Percentiles rank a stretch among this genome's conserved stretches.
phyloP scores from a whole-genome alignment of 257 asterid genomes.

The Buddleja alternifolia region DNA sequence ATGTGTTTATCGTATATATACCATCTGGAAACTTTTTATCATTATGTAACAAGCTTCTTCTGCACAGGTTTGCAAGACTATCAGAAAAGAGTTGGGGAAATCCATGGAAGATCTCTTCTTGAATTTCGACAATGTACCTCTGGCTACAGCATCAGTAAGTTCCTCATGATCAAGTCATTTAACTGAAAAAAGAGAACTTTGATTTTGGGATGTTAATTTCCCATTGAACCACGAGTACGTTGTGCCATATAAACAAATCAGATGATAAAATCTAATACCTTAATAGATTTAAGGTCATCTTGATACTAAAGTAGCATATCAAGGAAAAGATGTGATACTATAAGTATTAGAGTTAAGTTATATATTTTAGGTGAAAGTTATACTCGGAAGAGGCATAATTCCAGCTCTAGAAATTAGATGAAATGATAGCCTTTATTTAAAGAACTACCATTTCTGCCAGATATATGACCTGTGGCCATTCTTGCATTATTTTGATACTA shows the following conservation, averaged over 20 bases:
- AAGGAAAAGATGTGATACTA: neutral
- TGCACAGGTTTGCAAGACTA: slow-evolving; percentile 74
- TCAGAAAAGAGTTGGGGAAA: slow-evolving; percentile 74
- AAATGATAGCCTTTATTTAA: too few relatives aligned
- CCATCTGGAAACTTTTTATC: slow-evolving; percentile 21
- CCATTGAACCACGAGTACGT: slow-evolving; percentile 15
- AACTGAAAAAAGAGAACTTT: slow-evolving; percentile 1
- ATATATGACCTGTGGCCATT: slow-evolving; percentile 12
- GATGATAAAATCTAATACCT: slow-evolving; percentile 16
- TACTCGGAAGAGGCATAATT: too few relatives aligned
- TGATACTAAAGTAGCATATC: neutral
- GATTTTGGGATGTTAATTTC: slow-evolving; percentile 15
- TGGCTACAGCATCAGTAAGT: slow-evolving; percentile 98
- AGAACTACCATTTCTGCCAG: slow-evolving; percentile 10
- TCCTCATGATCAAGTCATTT: slow-evolving; percentile 19
- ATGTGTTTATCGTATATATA: neutral
- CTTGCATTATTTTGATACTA: slow-evolving; percentile 11
- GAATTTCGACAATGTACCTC: slow-evolving; percentile 68
- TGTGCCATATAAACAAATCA: neutral
- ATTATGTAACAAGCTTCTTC: slow-evolving; percentile 29
- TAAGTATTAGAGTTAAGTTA: slow-evolving; percentile 17
- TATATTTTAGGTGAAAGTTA: too few relatives aligned
- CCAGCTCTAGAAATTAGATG: too few relatives aligned
- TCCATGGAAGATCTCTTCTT: slow-evolving; percentile 78
- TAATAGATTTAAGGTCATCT: neutral